phyloP scores from a whole-genome alignment of 441 rosid species.

The Pelargonium cotyledonis region DNA sequence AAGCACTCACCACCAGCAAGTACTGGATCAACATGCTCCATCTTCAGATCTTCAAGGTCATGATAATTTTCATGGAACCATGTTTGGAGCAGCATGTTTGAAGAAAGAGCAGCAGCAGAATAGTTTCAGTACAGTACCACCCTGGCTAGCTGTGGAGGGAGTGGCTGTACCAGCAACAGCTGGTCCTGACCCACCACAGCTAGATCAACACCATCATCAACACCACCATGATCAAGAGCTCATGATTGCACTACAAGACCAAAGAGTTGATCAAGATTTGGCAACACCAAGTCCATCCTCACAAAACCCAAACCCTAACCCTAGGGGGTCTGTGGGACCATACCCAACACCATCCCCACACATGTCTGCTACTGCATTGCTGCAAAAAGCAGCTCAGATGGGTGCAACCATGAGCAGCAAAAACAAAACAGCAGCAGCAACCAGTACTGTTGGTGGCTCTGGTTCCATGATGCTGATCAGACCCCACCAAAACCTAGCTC shows the following conservation, averaged over 20 bases:
- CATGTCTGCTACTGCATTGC: conserved; percentile 92
- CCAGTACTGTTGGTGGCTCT: too few relatives aligned
- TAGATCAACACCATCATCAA: neutral
- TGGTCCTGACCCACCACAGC: neutral
- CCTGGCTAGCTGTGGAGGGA: neutral
- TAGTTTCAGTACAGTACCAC: neutral
- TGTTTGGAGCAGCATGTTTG: neutral
- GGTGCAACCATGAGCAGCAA: conserved; percentile 54
- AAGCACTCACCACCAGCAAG: conserved; percentile 27
- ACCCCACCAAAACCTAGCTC: conserved; percentile 40
- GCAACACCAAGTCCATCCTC: conserved; percentile 21
- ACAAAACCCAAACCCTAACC: conserved; percentile 43
- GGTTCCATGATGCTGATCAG: conserved; percentile 4
- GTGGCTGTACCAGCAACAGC: too few relatives aligned
- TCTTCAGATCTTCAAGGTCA: neutral
- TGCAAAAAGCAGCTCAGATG: conserved; percentile 88
- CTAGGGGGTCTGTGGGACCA: conserved; percentile 28
- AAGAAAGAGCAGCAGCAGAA: neutral
- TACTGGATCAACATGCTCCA: conserved; percentile 19
- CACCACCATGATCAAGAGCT: conserved; percentile 18
- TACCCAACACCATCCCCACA: conserved; percentile 37
- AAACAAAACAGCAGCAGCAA: conserved; percentile 13
- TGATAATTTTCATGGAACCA: neutral
- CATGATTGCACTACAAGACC: neutral
- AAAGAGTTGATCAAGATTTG: neutral